Base-by-base conservation (phyloP, 129 eudicot species). In the Ambrosia artemisiifolia region DNA sequence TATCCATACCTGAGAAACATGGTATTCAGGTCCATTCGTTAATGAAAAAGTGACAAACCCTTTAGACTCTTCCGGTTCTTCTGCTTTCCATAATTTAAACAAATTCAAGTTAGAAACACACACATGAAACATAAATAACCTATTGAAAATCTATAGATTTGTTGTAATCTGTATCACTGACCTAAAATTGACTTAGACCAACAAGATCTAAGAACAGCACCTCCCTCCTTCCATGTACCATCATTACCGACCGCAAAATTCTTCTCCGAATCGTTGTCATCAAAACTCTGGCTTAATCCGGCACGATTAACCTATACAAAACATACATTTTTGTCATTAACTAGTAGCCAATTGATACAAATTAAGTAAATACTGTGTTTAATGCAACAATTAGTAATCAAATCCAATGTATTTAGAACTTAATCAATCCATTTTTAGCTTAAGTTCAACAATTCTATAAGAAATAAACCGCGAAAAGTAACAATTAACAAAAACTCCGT, bases 11-110 rank as follows among this genome's bases (percentile, higher is more conserved):
- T 90, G 99, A 2, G 99, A 90, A 72, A 90, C 87, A 66, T 94
- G 99, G 78, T 83, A 94, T 79, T 94, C 99, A 11, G 97, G 97
- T 73, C 99, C 99, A 14, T 94, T 88, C 53, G 99, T 90, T 33
- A 94, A 76, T 30, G 99, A 94, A 78, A 94, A 94, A 72, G 96
- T 94, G 65, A 94, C 86, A 74, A 70, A 94, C 5, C 99, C 99
- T 68, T 77, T 84, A 6, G 96, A 75, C 75, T 87, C 85, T n/a
- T 82, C 88, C 2, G 67, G 82, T 24, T 88, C 93, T 59, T 90
- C 99, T 85, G 67, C 17, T 57, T 32, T 6, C 59, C 54, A 55
- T 24, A 5, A 40, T 10, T 24, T 3, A 57, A 73, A 8, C 5
- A 74, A 60, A 20, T 13, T 67, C 73, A 71, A 56, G 12, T 71